Base-by-base conservation (phyloP, 2,329 filamentous ascomycete genomes). In the Monosporascus sp. region DNA sequence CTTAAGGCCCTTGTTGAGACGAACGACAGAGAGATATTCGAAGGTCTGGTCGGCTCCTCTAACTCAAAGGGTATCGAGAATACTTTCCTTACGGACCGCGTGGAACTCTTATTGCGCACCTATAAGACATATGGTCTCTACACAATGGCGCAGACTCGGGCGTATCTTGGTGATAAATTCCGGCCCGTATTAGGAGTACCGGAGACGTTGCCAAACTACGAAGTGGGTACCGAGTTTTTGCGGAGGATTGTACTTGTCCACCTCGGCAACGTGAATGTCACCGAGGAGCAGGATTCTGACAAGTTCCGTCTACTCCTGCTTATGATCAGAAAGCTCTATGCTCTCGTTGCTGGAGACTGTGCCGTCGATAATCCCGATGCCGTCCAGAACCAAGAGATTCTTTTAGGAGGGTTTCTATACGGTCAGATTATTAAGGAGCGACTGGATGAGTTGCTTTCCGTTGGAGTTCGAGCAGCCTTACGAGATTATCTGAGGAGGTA, bases 251-350 rank as follows among this genome's bases (percentile, higher is more conserved):
- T 97, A 8, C 78, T 97, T 49, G 92, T 96, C 24, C 93, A 99
- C 74, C 78, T 99, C 18, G 93, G 93, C 53, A 91, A 91, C 62
- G 79, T 88, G 59, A 79, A 94, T 59, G 91, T 96, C 37, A 93
- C 89, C 0, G 87, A 91, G 57, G 78, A 84, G 52, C 89, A 97
- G 71, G 87, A 97, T 64, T 80, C 80, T 45, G 91, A 97, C 77
- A 99, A 99, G 72, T 97, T 96, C 75, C 87, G 88, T 62, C 85
- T 96, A 82, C 76, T 97, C 45, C 78, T 97, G 44, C 95, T 97
- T 74, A 97, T 97, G 92, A 89, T 92, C 64, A 82, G 93, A 59
- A 99, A 99, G 72, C 82, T 99, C 35, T 99, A 99, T 67, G 84
- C 92, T 15, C 78, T 99, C 48, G 93, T 94, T 8, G 91, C 92